Percentiles rank a stretch among this genome's conserved stretches.
These are phyloP conservation scores for Cyberlindnera misumaiensis DNA, from an alignment of 805 yeast species.

Conservation along the genomic window DNA sequence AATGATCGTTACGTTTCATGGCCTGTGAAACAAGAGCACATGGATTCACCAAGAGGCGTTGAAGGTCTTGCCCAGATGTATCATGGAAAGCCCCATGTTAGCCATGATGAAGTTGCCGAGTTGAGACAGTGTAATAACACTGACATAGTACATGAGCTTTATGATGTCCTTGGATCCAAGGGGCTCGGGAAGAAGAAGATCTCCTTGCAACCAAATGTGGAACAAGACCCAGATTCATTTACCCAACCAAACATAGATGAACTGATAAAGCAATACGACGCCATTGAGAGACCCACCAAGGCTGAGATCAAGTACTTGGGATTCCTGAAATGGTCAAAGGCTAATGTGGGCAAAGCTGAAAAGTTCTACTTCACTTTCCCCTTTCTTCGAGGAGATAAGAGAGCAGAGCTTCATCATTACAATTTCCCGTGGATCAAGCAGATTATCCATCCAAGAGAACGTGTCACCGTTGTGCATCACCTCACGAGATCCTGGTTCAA, in stretches of 20 bases:
- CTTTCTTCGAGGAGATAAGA: slow-evolving; percentile 16
- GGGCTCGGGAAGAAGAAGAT: neutral
- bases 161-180: neutral
- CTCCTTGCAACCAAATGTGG: slow-evolving; percentile 8
- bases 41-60: slow-evolving; percentile 14
- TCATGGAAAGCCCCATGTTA: slow-evolving; percentile 2
- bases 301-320: neutral
- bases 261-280: slow-evolving; percentile 9
- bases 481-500: slow-evolving; percentile 48
- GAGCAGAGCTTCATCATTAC: slow-evolving; percentile 26
- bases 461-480: slow-evolving; percentile 35
- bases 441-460: slow-evolving; percentile 23
- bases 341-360: slow-evolving; percentile 17
- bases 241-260: slow-evolving; percentile 13
- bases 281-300: slow-evolving; percentile 8
- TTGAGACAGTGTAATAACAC: too few species aligned
- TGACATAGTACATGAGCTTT: too few species aligned
- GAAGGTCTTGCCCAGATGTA: slow-evolving; percentile 16
- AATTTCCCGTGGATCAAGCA: slow-evolving; percentile 27
- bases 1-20: slow-evolving; percentile 21
- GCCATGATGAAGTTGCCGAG: too few species aligned
- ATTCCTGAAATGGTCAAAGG: slow-evolving; percentile 15
- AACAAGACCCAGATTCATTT: slow-evolving; percentile 14
- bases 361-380: slow-evolving; percentile 25
- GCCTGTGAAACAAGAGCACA: slow-evolving; percentile 19